Evolutionary conservation across 192 early-diverging fungal genomes (phyloP), one percentile per base, ranked within the genome.

Genomic region (Dispira simplex): DNA sequence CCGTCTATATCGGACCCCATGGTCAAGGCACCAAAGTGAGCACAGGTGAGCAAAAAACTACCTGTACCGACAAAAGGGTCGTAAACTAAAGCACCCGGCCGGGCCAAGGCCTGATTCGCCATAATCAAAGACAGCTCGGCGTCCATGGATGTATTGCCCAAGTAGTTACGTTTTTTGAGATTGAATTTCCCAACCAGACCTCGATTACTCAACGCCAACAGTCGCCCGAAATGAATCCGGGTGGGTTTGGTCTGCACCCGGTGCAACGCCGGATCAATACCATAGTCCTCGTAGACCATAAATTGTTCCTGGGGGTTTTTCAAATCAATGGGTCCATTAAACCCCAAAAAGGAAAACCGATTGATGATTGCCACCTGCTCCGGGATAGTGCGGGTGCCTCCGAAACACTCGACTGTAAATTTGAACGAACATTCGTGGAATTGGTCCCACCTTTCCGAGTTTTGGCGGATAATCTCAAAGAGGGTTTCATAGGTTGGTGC

Each of bases 1-100:
- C 96, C 96, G 66, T 99, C 94, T 67, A 99, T 99, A 78, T 99
- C 96, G 5, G 91, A 85, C 8, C 96, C 96, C 66, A 96, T 70
- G 0, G 92, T 90, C 67, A 75, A 89, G 0, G 90, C 84, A 25
- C 96, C 96, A 76, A 92, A 97, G 70, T 97, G 89, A 20, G 96
- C 81, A 68, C 91, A 93, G 1, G 92, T 93, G 65, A 99, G 73
- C 47, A 99, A 73, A 59, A 99, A 93, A 52, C 85, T 88, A 20
- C 90, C 94, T 0, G 96, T 99, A 9, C 96, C 96, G 0, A 95
- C 93, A 81, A 97, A 99, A 25, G 96, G 96, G 72, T 99, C 96
- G 56, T 95, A 85, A 5, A 96, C 81, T 2, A 97, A 68, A 32
- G 84, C 78, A 14, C 91, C 91, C 3, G 57, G 39, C 11, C 78